phyloP scores from a whole-genome alignment of 257 asterid species.

The Knoxia roxburghii region DNA sequence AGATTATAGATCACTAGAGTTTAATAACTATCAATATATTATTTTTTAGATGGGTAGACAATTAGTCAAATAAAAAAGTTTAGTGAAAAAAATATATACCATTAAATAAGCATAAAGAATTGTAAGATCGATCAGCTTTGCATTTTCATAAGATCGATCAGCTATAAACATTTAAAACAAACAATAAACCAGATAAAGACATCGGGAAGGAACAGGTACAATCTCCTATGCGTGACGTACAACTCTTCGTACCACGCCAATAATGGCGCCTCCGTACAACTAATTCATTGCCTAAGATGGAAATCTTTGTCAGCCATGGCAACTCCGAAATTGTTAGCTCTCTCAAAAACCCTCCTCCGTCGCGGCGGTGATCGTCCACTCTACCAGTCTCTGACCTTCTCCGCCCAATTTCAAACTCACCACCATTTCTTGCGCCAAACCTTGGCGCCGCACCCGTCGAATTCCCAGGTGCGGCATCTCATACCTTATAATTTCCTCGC shows the following conservation, averaged over 20 bases:
- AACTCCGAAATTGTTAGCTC: conserved; percentile 18
- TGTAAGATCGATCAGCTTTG: too few species aligned
- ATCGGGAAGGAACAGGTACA: too few species aligned
- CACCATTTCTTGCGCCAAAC: conserved; percentile 6
- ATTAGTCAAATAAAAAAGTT: too few species aligned
- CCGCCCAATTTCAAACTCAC: conserved; percentile 6
- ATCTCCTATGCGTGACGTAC: neutral
- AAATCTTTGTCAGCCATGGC: conserved; percentile 16
- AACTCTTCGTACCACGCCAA: neutral
- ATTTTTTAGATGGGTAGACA: too few species aligned
- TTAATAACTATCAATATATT: too few species aligned
- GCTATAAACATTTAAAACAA: too few species aligned
- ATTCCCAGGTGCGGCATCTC: neutral
- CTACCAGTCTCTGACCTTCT: conserved; percentile 4
- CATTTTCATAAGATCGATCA: too few species aligned
- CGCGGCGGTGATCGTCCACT: conserved; percentile 13
- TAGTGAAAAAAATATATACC: too few species aligned
- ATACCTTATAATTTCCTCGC: conserved; percentile 13
- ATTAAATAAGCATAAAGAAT: too few species aligned
- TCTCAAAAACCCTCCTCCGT: conserved; percentile 18
- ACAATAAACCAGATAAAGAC: too few species aligned
- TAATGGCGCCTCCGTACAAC: neutral
- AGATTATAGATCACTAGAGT: too few species aligned
- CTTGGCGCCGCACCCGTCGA: neutral
- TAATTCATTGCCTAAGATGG: neutral